These are phyloP conservation scores for Paramyrothecium roridum DNA, from an alignment of 2,329 filamentous ascomycete species.

Conservation along the genomic window DNA sequence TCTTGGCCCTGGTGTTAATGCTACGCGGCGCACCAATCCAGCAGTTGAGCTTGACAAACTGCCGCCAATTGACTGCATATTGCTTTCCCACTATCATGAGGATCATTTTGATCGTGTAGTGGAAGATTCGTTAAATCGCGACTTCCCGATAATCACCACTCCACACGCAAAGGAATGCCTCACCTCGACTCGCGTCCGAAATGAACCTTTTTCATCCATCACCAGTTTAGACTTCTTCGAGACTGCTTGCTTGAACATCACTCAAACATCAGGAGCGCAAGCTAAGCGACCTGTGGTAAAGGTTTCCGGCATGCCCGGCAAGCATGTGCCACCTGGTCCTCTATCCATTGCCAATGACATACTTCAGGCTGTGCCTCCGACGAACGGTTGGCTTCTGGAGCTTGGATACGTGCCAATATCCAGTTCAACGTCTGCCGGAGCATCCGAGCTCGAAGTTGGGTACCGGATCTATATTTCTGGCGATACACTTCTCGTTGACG, in stretches of 20 bases:
- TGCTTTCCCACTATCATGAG: constrained; percentile 64
- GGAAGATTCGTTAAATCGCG: constrained; percentile 35
- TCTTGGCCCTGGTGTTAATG: constrained; percentile 60
- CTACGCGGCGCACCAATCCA: constrained; percentile 52
- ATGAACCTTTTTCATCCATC: constrained; percentile 52
- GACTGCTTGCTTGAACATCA: constrained; percentile 26
- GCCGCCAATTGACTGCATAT: constrained; percentile 55
- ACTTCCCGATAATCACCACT: constrained; percentile 61
- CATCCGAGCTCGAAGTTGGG: constrained; percentile 36
- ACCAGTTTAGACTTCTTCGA: constrained; percentile 55
- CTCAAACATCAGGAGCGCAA: background rate
- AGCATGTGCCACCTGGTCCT: constrained; percentile 49
- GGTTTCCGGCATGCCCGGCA: constrained; percentile 62
- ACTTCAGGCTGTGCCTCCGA: constrained; percentile 52
- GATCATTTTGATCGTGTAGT: constrained; percentile 40
- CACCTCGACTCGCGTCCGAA: constrained; percentile 22
- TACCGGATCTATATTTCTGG: constrained; percentile 66
- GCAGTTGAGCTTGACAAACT: constrained; percentile 57
- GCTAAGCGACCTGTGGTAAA: constrained; percentile 35
- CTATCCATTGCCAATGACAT: constrained; percentile 34
- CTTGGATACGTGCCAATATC: constrained; percentile 40
- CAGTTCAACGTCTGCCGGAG: background rate
- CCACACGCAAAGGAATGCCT: constrained; percentile 56
- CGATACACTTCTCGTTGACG: constrained; percentile 54
- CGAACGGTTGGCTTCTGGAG: constrained; percentile 66